phyloP scores from a whole-genome alignment of 2,329 filamentous ascomycete genomes.

The Neoarthrinium moseri region DNA sequence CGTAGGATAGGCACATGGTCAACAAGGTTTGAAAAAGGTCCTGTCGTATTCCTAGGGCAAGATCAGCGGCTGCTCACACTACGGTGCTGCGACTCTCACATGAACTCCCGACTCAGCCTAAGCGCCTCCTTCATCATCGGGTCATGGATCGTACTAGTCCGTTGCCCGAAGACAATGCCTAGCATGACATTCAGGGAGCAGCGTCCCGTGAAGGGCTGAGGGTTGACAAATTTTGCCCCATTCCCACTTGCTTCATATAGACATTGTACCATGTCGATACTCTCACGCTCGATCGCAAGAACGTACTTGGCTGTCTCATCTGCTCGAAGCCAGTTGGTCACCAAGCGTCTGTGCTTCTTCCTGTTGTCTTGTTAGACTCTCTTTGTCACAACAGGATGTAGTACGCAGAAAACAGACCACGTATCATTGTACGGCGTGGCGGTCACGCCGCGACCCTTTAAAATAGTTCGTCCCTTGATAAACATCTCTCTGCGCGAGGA shows the following conservation, averaged over 20 bases:
- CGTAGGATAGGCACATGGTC: slow-evolving; percentile 12
- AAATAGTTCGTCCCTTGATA: slow-evolving; percentile 13
- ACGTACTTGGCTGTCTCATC: slow-evolving; percentile 10
- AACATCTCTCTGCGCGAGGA: slow-evolving; percentile 14
- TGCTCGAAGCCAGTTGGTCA: slow-evolving; percentile 9
- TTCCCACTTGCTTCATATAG: slow-evolving; percentile 5
- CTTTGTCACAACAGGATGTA: background rate
- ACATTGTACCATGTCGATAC: slow-evolving; percentile 11
- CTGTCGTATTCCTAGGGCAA: slow-evolving; percentile 9
- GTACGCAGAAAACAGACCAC: background rate
- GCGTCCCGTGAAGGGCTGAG: slow-evolving; percentile 12
- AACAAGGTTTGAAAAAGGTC: slow-evolving; percentile 12
- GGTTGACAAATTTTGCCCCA: slow-evolving; percentile 8
- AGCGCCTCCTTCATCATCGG: slow-evolving; percentile 8
- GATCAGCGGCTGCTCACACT: background rate
- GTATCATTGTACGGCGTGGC: slow-evolving; percentile 11
- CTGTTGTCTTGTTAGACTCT: slow-evolving; percentile 1
- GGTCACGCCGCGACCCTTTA: slow-evolving; percentile 12
- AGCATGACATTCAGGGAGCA: slow-evolving; percentile 15
- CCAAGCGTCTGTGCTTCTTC: slow-evolving; percentile 13
- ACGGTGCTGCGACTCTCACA: slow-evolving; percentile 1
- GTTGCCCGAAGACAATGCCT: slow-evolving; percentile 11
- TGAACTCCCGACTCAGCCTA: slow-evolving; percentile 11
- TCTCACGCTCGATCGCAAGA: slow-evolving; percentile 8
- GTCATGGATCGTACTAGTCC: slow-evolving; percentile 6